phyloP scores from a whole-genome alignment of 1,139 yeast species.

The Saccharomyces hybrid region DNA sequence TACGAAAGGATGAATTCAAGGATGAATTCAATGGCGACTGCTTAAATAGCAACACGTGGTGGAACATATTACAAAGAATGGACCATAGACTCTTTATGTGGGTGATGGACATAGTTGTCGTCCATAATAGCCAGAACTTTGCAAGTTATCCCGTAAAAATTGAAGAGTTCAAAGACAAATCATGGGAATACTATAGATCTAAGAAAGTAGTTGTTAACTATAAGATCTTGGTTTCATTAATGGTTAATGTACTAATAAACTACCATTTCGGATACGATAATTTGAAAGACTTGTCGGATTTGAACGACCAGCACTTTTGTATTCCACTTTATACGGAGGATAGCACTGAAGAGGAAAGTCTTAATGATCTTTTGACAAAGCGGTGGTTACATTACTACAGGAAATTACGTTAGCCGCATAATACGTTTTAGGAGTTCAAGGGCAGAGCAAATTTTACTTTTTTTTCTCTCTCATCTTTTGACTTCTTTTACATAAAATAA shows the following conservation, averaged over 20 bases:
- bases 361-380: slow-evolving; percentile 18
- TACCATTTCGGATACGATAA: slow-evolving; percentile 45
- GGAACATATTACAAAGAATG: slow-evolving; percentile 27
- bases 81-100: slow-evolving; percentile 28
- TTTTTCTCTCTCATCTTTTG: not conserved
- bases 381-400: slow-evolving; percentile 28
- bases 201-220: slow-evolving; percentile 30
- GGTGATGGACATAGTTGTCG: slow-evolving; percentile 28
- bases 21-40: slow-evolving; percentile 20
- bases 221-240: slow-evolving; percentile 34
- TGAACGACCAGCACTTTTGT: slow-evolving; percentile 14
- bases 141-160: slow-evolving; percentile 13
- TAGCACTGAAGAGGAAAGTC: slow-evolving; percentile 9
- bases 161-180: slow-evolving; percentile 11
- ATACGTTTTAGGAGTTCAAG: not conserved
- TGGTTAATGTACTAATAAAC: slow-evolving; percentile 35
- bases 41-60: slow-evolving; percentile 26
- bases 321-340: slow-evolving; percentile 15
- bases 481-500: not conserved
- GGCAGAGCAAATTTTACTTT: not conserved
- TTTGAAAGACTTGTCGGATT: slow-evolving; percentile 27
- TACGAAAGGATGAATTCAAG: slow-evolving; percentile 23
- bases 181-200: slow-evolving; percentile 24
- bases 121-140: slow-evolving; percentile 19
- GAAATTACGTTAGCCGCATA: slow-evolving; percentile 15